Percentiles rank a stretch among this genome's conserved stretches.
Evolutionary conservation across 2,329 filamentous ascomycete genomes (phyloP).

Genomic region (Colletotrichum sp.): DNA sequence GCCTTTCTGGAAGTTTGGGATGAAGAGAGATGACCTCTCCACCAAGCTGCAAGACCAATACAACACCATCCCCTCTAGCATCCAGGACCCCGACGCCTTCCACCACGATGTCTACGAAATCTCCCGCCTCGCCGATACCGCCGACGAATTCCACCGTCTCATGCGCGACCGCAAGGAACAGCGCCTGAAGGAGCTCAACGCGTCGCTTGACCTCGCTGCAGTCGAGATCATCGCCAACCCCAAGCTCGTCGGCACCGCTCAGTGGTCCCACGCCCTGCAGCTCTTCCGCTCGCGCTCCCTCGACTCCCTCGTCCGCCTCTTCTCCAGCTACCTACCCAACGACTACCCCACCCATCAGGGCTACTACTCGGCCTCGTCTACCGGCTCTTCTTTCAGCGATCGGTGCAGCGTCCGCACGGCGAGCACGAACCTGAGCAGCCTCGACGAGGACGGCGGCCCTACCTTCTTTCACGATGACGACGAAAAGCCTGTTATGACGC

Average conservation of each 20-base stretch:
- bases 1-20: conserved; percentile 68
- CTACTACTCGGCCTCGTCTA: conserved; percentile 32
- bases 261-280: conserved; percentile 64
- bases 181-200: conserved; percentile 59
- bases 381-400: conserved; percentile 42
- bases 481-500: conserved; percentile 43
- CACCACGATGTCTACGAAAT: conserved; percentile 67
- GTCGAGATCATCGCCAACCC: conserved; percentile 67
- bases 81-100: conserved; percentile 65
- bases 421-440: conserved; percentile 43
- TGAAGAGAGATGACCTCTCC: conserved; percentile 64
- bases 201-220: conserved; percentile 61
- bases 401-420: conserved; percentile 39
- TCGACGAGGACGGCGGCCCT: conserved; percentile 34
- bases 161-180: conserved; percentile 59
- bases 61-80: conserved; percentile 60
- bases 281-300: conserved; percentile 64
- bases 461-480: conserved; percentile 48
- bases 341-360: conserved; percentile 49
- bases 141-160: conserved; percentile 59
- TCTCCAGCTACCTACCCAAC: conserved; percentile 61
- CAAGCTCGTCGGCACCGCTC: conserved; percentile 60
- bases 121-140: conserved; percentile 53
- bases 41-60: conserved; percentile 64
- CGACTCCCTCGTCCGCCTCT: conserved; percentile 65